phyloP scores from a whole-genome alignment of 768 basidiomycete species.

The Pleurotus salmoneostramineus region DNA sequence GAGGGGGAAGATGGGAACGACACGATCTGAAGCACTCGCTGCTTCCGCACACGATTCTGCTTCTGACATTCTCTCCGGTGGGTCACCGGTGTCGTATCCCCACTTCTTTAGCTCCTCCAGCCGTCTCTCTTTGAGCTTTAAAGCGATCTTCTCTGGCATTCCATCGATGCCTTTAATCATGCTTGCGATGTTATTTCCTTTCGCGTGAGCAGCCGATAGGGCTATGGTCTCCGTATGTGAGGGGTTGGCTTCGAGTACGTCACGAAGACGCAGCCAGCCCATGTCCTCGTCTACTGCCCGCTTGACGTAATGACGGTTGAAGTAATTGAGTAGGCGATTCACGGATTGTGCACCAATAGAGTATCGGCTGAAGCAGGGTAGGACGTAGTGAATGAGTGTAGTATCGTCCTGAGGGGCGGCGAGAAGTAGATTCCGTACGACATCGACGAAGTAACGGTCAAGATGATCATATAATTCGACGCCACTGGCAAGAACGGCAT shows the following conservation, averaged over 20 bases:
- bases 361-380: conserved; percentile 70
- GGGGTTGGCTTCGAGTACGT: conserved; percentile 43
- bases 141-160: conserved; percentile 57
- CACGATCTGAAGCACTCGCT: conserved; percentile 61
- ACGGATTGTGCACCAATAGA: conserved; percentile 63
- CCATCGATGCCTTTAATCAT: conserved; percentile 29
- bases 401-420: conserved; percentile 65
- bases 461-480: conserved; percentile 71
- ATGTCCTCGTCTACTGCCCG: conserved; percentile 75
- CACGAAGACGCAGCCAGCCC: conserved; percentile 70
- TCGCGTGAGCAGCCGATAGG: conserved; percentile 45
- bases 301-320: conserved; percentile 75
- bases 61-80: conserved; percentile 40
- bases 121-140: conserved; percentile 54
- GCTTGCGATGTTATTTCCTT: conserved; percentile 20
- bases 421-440: conserved; percentile 56
- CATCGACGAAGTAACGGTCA: conserved; percentile 65
- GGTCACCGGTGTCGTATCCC: conserved; percentile 56
- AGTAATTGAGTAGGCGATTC: conserved; percentile 73
- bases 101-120: conserved; percentile 65
- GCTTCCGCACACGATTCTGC: conserved; percentile 76
- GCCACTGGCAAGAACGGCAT: conserved; percentile 38
- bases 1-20: conserved; percentile 60
- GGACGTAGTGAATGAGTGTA: conserved; percentile 63
- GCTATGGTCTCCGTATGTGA: neutral